Evolutionary conservation across 2,329 filamentous ascomycete genomes (phyloP), one percentile per base, ranked within the genome.

Genomic region (Xylaria sp.): DNA sequence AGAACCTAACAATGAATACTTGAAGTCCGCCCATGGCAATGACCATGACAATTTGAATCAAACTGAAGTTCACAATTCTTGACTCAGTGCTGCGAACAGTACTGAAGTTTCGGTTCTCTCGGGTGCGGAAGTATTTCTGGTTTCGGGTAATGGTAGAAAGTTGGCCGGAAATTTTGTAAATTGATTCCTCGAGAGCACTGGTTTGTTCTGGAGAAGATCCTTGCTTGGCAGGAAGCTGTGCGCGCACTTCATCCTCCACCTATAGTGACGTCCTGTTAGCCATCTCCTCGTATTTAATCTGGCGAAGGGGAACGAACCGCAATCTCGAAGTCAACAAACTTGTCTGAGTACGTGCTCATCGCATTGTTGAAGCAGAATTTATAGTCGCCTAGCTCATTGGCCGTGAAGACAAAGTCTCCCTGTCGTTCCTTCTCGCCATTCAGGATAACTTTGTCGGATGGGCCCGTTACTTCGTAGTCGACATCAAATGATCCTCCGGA

Each of bases 81-180:
- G 87, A 87, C 83, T 99, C 95, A 40, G 95, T 99, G 80, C 93
- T 97, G 77, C 92, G 86, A 71, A 99, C 95, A 9, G 95, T 99
- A 81, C 92, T 96, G 80, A 99, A 98, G 81, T 99, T 99, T 65
- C 95, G 87, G 85, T 99, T 99, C 84, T 99, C 95, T 68, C 95
- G 89, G 2, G 95, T 99, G 66, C 96, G 91, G 88, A 99, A 99
- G 83, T 99, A 99, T 78, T 99, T 99, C 75, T 99, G 95, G 82
- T 97, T 97, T 73, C 95, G 87, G 41, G 91, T 93, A 74, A 99
- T 95, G 65, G 93, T 97, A 13, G 93, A 97, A 52, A 99, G 82
- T 75, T 96, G 92, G 66, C 92, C 89, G 11, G 93, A 97, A 63
- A 99, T 85, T 82, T 97, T 97, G 83, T 95, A 92, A 72, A 98